Evolutionary conservation across 345 rosid species (phyloP).

Genomic region (Corymbia maculata): DNA sequence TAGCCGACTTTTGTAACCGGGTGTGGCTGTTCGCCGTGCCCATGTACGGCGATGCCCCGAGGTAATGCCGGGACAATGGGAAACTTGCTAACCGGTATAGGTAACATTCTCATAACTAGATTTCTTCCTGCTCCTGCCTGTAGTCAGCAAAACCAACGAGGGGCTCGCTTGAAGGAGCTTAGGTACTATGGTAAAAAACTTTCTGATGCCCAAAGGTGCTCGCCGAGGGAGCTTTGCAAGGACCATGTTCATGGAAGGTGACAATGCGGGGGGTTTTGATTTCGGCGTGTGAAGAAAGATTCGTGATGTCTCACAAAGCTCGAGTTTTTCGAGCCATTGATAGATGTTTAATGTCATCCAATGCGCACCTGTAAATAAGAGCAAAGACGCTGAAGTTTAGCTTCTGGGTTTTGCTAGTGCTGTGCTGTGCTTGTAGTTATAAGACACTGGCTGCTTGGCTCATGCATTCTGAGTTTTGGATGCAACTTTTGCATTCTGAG

Average conservation of each 20-base stretch:
- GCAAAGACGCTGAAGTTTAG: background rate
- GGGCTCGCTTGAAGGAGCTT: background rate
- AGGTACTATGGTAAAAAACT: background rate
- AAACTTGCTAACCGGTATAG: background rate
- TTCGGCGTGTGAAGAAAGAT: background rate
- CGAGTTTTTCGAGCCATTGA: background rate
- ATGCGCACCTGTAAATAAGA: background rate
- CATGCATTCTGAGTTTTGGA: background rate
- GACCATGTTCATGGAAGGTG: background rate
- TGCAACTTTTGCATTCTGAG: background rate
- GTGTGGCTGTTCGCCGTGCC: background rate
- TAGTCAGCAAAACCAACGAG: background rate
- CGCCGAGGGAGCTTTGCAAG: background rate
- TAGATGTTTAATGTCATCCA: background rate
- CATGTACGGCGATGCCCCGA: background rate
- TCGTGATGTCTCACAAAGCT: background rate
- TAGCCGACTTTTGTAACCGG: background rate
- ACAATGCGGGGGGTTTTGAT: background rate
- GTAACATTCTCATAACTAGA: background rate
- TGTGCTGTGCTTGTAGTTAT: background rate
- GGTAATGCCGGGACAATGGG: background rate
- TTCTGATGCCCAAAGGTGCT: background rate
- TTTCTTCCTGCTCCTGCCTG: background rate
- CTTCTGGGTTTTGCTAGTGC: background rate
- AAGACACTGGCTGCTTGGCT: background rate